Conservation (phyloP, 1,284 basidiomycete species). For the Sparassis latifolia region DNA sequence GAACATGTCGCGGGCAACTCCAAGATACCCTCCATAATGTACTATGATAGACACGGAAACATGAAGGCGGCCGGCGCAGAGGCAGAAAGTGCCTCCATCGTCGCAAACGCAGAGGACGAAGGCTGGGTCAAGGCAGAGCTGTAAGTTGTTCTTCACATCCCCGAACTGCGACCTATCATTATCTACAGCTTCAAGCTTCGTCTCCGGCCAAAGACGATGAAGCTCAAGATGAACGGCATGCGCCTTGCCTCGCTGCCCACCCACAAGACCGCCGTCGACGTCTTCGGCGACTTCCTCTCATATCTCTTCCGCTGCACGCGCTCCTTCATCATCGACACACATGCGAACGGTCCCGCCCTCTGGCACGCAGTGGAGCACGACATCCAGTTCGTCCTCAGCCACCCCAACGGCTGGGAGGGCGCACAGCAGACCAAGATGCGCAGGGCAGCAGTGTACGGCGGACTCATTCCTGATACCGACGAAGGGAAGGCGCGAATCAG, state of each 20-base stretch:
- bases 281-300: conserved; percentile 71
- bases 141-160: conserved; percentile 32
- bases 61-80: conserved; percentile 71
- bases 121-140: conserved; percentile 68
- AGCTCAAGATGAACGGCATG: conserved; percentile 76
- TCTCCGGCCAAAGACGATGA: conserved; percentile 66
- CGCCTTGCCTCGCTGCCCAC: conserved; percentile 57
- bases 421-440: conserved; percentile 75
- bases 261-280: conserved; percentile 59
- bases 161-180: background rate
- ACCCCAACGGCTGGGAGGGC: conserved; percentile 80
- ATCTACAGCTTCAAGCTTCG: conserved; percentile 66
- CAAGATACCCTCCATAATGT: conserved; percentile 72
- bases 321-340: conserved; percentile 68
- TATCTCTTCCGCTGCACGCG: conserved; percentile 69
- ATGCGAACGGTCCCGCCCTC: conserved; percentile 56
- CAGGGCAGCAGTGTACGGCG: conserved; percentile 58
- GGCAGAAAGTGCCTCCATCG: conserved; percentile 52
- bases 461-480: conserved; percentile 63
- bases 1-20: conserved; percentile 79
- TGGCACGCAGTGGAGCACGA: conserved; percentile 62
- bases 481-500: conserved; percentile 63
- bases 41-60: conserved; percentile 56
- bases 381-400: conserved; percentile 66
- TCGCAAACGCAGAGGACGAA: conserved; percentile 64